Base-by-base conservation (phyloP, 2,329 filamentous ascomycete species). In the Trichoderma oligosporum region DNA sequence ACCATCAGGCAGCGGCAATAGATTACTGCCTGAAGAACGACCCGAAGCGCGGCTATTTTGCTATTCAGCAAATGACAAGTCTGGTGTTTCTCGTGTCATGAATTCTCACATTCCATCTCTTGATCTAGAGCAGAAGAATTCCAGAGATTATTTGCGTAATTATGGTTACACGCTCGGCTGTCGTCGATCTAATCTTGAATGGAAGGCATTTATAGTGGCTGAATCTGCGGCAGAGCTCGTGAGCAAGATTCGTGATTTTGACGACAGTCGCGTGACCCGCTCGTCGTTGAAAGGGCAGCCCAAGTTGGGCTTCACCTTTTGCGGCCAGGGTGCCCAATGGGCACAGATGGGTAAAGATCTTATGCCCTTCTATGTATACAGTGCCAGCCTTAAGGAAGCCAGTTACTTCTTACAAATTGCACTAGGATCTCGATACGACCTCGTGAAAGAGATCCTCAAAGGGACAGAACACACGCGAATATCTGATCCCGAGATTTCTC, bases 121-220 rank as follows among this genome's bases (percentile, higher is more conserved):
- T 25, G 58, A 62, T 20, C 57, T 60, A 1, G 58, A 63, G 11
- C 35, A 56, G 5, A 18, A 18, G 4, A 14, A 44, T 4, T 47
- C 65, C 2, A 7, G 18, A 0, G 54, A 61, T 0, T 63, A 71
- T n/a, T 61, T 78, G 29, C 62, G 67, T 29, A 62, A 78, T 56
- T 75, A 79, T 46, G 71, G 76, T 3, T 80, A 79, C 60, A 80
- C 78, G 1, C 67, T 79, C 14, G 69, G 66, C 22, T 74, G 70
- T 33, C 76, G 78, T 2, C 73, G 78, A 12, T 78, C 78, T 0
- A 66, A 61, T 6, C 60, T 80, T 12, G 73, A 76, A 54, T 79
- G 75, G 74, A 78, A 71, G 52, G 61, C 67, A 2, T 70, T 71
- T 2, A 61, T 75, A 3, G 67, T 76, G 29, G 74, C 76, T 4